These are phyloP conservation scores for Ophiostoma australiae DNA, from an alignment of 2,329 filamentous ascomycete genomes.

Conservation along the genomic window DNA sequence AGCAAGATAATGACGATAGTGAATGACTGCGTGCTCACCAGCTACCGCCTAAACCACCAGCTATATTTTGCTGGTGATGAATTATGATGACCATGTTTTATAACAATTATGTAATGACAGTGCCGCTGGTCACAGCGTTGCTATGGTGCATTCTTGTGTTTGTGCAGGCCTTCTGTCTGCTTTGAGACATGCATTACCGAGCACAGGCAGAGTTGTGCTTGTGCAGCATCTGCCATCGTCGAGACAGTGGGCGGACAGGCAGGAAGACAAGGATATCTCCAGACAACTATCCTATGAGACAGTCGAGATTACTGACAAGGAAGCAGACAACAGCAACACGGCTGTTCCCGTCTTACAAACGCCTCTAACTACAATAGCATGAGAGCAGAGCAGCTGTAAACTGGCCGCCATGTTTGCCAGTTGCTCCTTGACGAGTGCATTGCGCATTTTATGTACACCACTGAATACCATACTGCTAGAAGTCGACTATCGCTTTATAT, in stretches of 20 bases:
- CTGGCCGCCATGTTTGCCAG: neutral
- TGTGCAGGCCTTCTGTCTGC: neutral
- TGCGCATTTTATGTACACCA: neutral
- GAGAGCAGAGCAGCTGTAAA: neutral
- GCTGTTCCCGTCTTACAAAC: neutral
- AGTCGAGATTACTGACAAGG: neutral
- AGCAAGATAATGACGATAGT: neutral
- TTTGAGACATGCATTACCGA: constrained; percentile 7
- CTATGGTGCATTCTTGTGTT: neutral
- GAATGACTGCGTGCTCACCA: neutral
- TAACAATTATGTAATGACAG: neutral
- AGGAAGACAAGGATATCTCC: neutral
- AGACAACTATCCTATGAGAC: neutral
- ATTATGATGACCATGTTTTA: neutral
- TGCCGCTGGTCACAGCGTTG: neutral
- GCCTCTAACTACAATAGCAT: neutral
- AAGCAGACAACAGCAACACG: neutral
- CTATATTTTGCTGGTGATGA: neutral
- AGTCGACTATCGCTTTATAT: neutral
- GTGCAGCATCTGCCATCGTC: constrained; percentile 8
- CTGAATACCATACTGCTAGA: neutral
- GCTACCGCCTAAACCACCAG: neutral
- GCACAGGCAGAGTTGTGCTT: neutral
- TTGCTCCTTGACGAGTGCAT: neutral
- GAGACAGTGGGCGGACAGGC: neutral